Base-by-base conservation (phyloP, 495 filamentous ascomycete species). In the Penicillium canescens region DNA sequence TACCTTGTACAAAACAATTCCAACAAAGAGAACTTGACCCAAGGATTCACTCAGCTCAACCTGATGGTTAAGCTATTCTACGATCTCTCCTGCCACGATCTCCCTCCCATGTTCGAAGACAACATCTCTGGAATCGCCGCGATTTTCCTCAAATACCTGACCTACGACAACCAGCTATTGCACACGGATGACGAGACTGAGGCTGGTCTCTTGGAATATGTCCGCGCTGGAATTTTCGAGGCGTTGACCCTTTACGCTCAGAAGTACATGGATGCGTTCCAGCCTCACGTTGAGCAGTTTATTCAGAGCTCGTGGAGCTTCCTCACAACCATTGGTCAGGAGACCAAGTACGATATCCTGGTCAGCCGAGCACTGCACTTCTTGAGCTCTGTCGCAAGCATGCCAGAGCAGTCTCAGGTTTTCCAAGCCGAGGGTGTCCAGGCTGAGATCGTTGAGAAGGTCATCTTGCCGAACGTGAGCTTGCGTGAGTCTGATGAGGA, bases 251-350 rank as follows among this genome's bases (percentile, higher is more conserved):
- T 98, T 11, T 98, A 91, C 68, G 85, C 90, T 5, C 87, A 88
- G 65, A 98, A 97, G 68, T 99, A 90, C 69, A 87, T 95, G 66
- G 95, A 98, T 61, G 95, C 87, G 36, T 96, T 99, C 69, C 82
- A 86, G 41, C 74, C 74, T 7, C 84, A 90, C 58, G 81, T 95
- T 37, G 82, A 82, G 21, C 83, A 87, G 34, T 98, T 98, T 72
- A 86, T 96, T 43, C 84, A 82, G 35, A 93, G 83, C 54, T 91
- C 91, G 7, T 99, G 95, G 95, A 86, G 82, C 57, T 79, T 99
- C 56, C 78, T 99, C 56, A 96, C 92, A 14, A 85, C 83, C 4
- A 83, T 92, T 52, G 91, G 93, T 0, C 81, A 87, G 11, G 85
- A 96, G 69, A 91, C 89, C 41, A 95, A 96, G 68, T 94, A 93